Base-by-base conservation (phyloP, 176 grass and related monocot genomes). In the Lolium multiflorum region DNA sequence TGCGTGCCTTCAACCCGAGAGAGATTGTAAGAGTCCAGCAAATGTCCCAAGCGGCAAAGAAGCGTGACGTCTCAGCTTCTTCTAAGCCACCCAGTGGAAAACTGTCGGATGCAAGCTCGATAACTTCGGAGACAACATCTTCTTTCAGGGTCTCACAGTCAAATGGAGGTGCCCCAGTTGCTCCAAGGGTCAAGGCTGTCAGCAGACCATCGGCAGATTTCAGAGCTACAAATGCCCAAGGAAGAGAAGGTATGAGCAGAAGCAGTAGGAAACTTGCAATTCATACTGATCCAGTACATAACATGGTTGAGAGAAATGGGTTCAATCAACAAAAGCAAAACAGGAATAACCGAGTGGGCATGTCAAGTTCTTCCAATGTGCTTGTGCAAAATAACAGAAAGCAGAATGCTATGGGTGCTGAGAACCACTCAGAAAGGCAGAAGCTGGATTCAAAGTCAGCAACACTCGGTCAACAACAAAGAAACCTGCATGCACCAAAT, bases 331-430 rank as follows among this genome's bases (percentile, higher is more conserved):
- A 25, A 74, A 94, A 86, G 80, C 72, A 35, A 28, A 94, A 89
- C 78, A 87, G 51, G 61, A 90, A 58, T 55, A 93, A 80, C 59
- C 83, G 84, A 91, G 25, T 56, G 58, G 75, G 24, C 18, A 68
- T 9, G 71, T 2, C 67, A 67, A 67, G 67, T 84, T 84, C 85
- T 0, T 80, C 89, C 49, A 76, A 71, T 71, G 52, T 89, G 37
- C 90, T 82, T 54, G 87, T 79, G 88, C 87, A 91, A 84, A 96
- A 93, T 81, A 94, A 93, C 83, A 89, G 76, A 79, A 99, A 90
- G 81, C 89, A 91, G 80, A 99, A 90, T 77, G 57, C 71, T 14
- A 54, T 61, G 22, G 66, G 57, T 70, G 68, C 64, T 74, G 89
- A 89, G 68, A 76, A 66, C 16, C 63, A 16, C 28, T 35, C 63